Percentiles rank a stretch among this genome's conserved stretches.
Conservation (phyloP, 129 eudicot genomes). For the Cynara cardunculus region DNA sequence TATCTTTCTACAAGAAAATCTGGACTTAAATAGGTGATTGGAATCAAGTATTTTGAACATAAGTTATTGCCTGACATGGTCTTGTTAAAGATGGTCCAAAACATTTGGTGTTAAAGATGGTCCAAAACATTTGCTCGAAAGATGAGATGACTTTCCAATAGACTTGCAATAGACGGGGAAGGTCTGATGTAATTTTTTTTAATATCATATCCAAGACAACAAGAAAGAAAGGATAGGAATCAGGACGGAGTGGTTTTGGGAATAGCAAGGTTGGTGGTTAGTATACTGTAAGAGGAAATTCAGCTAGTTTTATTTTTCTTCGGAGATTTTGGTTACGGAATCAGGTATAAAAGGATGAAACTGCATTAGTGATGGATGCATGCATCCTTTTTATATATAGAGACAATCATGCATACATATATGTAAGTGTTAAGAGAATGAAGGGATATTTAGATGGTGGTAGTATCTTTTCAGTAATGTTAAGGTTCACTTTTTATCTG, state of each 20-base stretch:
- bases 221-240: too few species aligned
- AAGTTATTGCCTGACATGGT: neutral
- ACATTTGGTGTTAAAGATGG: neutral
- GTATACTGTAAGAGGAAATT: too few species aligned
- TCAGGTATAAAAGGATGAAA: neutral
- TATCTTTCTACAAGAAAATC: neutral
- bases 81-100: neutral
- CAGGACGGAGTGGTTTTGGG: too few species aligned
- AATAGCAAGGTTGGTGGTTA: too few species aligned
- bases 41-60: neutral
- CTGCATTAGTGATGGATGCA: neutral
- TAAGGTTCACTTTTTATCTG: neutral
- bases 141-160: too few species aligned
- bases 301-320: too few species aligned
- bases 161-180: too few species aligned
- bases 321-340: too few species aligned
- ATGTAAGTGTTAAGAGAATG: neutral
- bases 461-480: neutral
- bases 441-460: neutral
- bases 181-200: too few species aligned
- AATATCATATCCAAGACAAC: too few species aligned
- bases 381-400: neutral
- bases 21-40: neutral
- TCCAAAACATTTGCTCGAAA: too few species aligned
- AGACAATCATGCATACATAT: neutral